phyloP scores from a whole-genome alignment of 441 rosid species.

The Erodium trifolium region DNA sequence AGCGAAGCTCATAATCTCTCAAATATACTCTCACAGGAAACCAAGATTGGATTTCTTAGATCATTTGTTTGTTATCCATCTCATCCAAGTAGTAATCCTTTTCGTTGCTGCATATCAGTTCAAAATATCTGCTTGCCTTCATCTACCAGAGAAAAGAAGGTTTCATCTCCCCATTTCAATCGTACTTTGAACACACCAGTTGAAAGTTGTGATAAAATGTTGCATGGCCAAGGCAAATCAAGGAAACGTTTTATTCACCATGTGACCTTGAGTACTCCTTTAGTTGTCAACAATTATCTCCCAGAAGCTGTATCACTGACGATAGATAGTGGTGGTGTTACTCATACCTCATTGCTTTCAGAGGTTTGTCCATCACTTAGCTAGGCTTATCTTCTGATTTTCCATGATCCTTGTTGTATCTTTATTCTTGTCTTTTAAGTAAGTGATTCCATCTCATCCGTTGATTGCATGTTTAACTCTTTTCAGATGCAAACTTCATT shows the following conservation, averaged over 20 bases:
- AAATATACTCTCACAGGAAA: conserved; percentile 68
- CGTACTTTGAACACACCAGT: conserved; percentile 27
- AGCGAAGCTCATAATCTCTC: conserved; percentile 83
- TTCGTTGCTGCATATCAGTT: conserved; percentile 83
- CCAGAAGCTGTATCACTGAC: conserved; percentile 61
- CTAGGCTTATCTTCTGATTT: conserved; percentile 20
- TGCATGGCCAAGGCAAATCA: conserved; percentile 33
- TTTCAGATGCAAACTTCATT: conserved; percentile 62
- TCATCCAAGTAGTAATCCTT: conserved; percentile 81
- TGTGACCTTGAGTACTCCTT: conserved; percentile 68
- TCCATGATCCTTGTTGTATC: conserved; percentile 13
- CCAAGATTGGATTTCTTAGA: conserved; percentile 66
- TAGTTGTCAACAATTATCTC: conserved; percentile 65
- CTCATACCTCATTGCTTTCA: conserved; percentile 50
- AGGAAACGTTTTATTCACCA: conserved; percentile 52
- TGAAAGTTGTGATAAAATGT: conserved; percentile 27
- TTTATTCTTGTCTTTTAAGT: conserved; percentile 7
- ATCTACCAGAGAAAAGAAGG: conserved; percentile 31
- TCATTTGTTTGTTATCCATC: conserved; percentile 94
- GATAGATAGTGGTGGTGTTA: conserved; percentile 69
- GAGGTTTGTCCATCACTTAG: conserved; percentile 54
- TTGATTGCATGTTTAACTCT: conserved; percentile 13
- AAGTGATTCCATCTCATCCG: conserved; percentile 12
- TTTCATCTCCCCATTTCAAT: conserved; percentile 23
- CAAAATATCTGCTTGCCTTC: conserved; percentile 48